Base-by-base conservation (phyloP, 1,284 basidiomycete genomes). In the Takashimella tepidaria region DNA sequence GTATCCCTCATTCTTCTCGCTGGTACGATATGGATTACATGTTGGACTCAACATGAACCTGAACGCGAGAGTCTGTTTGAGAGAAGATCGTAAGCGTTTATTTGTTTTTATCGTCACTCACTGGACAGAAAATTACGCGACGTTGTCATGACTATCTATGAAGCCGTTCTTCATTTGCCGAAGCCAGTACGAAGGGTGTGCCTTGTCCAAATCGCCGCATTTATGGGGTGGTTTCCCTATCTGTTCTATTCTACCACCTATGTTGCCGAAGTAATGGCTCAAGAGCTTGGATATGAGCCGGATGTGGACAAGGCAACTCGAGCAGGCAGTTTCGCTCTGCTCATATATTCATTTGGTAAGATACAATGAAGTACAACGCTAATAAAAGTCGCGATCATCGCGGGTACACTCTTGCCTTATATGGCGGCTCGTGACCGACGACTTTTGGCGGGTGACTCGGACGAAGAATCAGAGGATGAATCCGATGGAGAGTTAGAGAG, bases 161-260 rank as follows among this genome's bases (percentile, higher is more conserved):
- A 77, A 41, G 87, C 89, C 3, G 78, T 91, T 8, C 70, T 82
- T 43, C 83, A 84, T 49, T 80, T 97, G 27, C 92, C 92, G 0
- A 83, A 82, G 55, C 85, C 90, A 8, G 86, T 97, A 45, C 82
- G 85, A 53, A 82, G 89, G 37, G 92, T 97, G 12, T 97, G 92
- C 72, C 86, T 87, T 65, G 71, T 76, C 1, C 77, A 78, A 61
- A 71, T 78, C 46, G 75, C 74, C 21, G 74, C 77, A 0, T 79
- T 78, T 63, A 76, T 73, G 70, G 73, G 73, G 58, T 86, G 88
- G 89, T 96, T 95, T 69, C 92, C 92, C 0, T 93, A 93, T 77
- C 78, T 97, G 31, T 96, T 96, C 76, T 96, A 95, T 69, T 84
- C 89, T 82, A 96, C 92, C 1, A 92, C 90, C 1, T 97, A 92